These are phyloP conservation scores for Carex arenaria DNA, from an alignment of 202 grass and related monocot genomes.

Conservation along the genomic window DNA sequence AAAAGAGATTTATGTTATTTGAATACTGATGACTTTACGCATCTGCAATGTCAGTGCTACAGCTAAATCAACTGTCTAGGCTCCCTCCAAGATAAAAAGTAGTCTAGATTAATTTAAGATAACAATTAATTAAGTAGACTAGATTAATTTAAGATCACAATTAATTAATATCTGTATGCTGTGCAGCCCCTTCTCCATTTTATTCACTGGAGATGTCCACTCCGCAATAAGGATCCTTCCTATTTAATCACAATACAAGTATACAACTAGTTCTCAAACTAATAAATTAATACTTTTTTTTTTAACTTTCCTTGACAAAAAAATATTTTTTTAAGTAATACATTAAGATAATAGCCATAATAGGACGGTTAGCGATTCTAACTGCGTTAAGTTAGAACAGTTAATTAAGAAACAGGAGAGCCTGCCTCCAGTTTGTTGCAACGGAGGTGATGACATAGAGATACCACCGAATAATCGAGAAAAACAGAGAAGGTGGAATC, in stretches of 20 bases:
- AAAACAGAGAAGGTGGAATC: neutral
- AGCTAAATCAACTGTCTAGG: constrained; percentile 6
- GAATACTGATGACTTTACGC: neutral
- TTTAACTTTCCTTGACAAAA: too few relatives aligned
- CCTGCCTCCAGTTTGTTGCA: neutral
- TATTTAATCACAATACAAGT: neutral
- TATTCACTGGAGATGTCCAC: neutral
- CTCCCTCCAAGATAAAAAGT: neutral
- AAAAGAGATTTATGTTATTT: neutral
- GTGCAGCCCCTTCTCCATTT: neutral
- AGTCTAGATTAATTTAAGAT: neutral
- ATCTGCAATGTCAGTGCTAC: constrained; percentile 14
- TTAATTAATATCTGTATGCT: neutral
- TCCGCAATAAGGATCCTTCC: neutral
- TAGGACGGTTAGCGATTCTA: too few relatives aligned
- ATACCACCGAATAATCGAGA: neutral
- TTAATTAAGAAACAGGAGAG: neutral
- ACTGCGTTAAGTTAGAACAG: too few relatives aligned
- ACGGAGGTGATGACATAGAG: neutral
- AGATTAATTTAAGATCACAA: neutral
- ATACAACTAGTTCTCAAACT: neutral
- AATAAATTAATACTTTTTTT: neutral
- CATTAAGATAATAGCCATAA: too few relatives aligned
- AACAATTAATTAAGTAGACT: neutral
- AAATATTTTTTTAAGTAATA: too few relatives aligned